Evolutionary conservation across 2,329 filamentous ascomycete species (phyloP), one percentile per base, ranked within the genome.

Genomic region (Periconia macrospinosa): DNA sequence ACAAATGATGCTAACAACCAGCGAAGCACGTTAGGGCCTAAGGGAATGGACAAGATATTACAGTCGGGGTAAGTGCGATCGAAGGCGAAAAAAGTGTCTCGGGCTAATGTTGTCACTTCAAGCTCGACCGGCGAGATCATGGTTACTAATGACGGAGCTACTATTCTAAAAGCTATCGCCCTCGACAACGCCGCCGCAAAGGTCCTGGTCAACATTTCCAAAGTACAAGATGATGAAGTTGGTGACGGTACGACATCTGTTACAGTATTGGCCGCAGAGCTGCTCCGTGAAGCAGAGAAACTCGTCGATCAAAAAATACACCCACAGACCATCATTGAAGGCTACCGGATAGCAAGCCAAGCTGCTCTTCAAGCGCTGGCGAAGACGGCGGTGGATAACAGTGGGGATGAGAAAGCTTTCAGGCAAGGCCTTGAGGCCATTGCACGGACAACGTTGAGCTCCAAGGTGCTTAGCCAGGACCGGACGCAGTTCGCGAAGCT

Each of bases 171-270:
- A 79, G 91, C 93, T 50, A 99, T 99, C 76, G 94, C 94, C 42
- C 88, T 99, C 71, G 94, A 99, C 77, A 99, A 99, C 74, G 94
- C 94, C 42, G 94, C 94, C 19, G 94, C 94, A 50, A 99, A 99
- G 80, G 94, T 99, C 6, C 83, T 99, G 42, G 94, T 99, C 73
- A 99, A 99, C 76, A 97, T 99, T 68, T 97, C 93, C 59, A 99
- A 99, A 79, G 94, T 99, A 6, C 94, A 99, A 75, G 94, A 99
- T 70, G 94, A 99, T 73, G 94, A 99, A 76, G 93, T 99, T 20
- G 94, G 94, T 71, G 94, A 99, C 74, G 94, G 94, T 54, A 99
- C 94, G 44, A 99, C 94, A 19, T 97, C 92, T n/a, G 94, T 99
- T 52, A 89, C 94, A 42, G 94, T 99, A 15, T 82, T 99, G 59